A percentile compares a stretch with the other conserved stretches of the same genome.
phyloP scores from a whole-genome alignment of 768 basidiomycete species.

The Nidularia sp. region DNA sequence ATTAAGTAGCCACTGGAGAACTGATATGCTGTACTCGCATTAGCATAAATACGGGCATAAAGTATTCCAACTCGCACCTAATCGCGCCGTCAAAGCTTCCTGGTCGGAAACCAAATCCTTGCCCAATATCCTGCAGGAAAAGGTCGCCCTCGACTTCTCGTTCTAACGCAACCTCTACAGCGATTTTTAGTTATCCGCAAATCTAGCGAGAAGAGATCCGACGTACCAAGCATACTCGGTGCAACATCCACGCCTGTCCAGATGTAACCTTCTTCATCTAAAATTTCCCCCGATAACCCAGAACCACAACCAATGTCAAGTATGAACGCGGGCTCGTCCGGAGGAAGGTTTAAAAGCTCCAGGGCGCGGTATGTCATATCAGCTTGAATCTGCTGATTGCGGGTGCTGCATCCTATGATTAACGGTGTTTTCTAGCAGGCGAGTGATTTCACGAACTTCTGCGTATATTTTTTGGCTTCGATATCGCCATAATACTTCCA shows the following conservation, averaged over 20 bases:
- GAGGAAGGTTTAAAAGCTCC: conserved; percentile 82
- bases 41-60: neutral
- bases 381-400: conserved; percentile 94
- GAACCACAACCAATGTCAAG: conserved; percentile 97
- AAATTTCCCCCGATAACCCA: conserved; percentile 93
- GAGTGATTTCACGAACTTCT: conserved; percentile 58
- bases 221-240: conserved; percentile 93
- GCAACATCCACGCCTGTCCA: conserved; percentile 96
- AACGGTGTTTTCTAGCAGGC: conserved; percentile 4
- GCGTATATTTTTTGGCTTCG: conserved; percentile 95
- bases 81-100: conserved; percentile 98
- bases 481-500: conserved; percentile 91
- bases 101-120: conserved; percentile 95
- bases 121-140: conserved; percentile 96
- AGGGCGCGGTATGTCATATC: conserved; percentile 97
- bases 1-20: conserved; percentile 98
- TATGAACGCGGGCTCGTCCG: conserved; percentile 76
- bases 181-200: conserved; percentile 1
- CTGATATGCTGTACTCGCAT: conserved; percentile 70
- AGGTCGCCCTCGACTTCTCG: conserved; percentile 95
- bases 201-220: neutral
- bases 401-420: conserved; percentile 54
- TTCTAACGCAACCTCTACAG: conserved; percentile 88
- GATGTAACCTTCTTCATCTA: conserved; percentile 89
- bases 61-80: conserved; percentile 47